Evolutionary conservation across 2,329 filamentous ascomycete species (phyloP).

Genomic region (Clonostachys rosea): DNA sequence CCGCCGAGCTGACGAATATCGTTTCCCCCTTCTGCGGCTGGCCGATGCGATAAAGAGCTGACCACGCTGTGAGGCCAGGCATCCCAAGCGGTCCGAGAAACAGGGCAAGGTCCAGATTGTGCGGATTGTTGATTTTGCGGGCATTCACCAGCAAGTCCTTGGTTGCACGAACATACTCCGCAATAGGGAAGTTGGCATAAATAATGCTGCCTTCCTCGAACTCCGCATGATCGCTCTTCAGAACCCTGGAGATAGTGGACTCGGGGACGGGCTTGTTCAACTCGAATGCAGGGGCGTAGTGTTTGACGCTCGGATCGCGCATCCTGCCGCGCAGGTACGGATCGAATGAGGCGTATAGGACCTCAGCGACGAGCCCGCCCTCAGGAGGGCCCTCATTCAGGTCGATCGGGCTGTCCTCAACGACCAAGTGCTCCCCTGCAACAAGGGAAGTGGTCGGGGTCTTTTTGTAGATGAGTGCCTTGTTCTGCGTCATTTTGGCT

Average conservation of each 20-base stretch:
- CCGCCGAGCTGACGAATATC: constrained; percentile 76
- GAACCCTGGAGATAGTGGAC: constrained; percentile 59
- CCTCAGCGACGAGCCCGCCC: constrained; percentile 64
- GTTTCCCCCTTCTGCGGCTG: constrained; percentile 64
- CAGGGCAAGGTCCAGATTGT: constrained; percentile 58
- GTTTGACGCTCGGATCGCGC: constrained; percentile 59
- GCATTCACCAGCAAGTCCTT: constrained; percentile 34
- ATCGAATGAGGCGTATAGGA: constrained; percentile 73
- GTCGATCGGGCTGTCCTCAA: constrained; percentile 62
- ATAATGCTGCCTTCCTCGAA: constrained; percentile 68
- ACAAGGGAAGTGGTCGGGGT: constrained; percentile 58
- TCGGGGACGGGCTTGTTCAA: constrained; percentile 62
- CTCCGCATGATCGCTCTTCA: constrained; percentile 60
- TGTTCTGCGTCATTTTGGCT: constrained; percentile 49
- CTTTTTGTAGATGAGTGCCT: constrained; percentile 63
- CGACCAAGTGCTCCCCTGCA: constrained; percentile 57
- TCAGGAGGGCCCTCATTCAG: constrained; percentile 48
- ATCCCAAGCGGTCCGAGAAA: constrained; percentile 67
- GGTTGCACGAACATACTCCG: constrained; percentile 62
- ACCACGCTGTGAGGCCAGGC: constrained; percentile 65
- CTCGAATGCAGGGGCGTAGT: constrained; percentile 48
- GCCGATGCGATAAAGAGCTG: constrained; percentile 61
- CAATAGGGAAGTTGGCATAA: constrained; percentile 49
- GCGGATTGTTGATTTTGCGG: constrained; percentile 62
- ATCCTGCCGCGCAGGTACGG: constrained; percentile 82